Base-by-base conservation (phyloP, 176 grass and related monocot species). In the Oryza meridionalis region DNA sequence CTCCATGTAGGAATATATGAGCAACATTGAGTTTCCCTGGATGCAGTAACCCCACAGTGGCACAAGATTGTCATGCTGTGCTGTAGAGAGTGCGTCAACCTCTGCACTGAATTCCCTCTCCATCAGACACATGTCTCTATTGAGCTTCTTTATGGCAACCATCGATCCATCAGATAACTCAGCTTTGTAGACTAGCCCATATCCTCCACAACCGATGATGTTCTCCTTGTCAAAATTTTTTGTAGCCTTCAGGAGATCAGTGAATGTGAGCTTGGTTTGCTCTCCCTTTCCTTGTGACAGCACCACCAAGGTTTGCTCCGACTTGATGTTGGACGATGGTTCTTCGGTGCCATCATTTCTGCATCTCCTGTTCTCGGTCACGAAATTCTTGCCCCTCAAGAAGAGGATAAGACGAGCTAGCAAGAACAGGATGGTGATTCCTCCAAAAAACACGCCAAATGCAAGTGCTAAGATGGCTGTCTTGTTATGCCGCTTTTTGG, bases 1-100 rank as follows among this genome's bases (percentile, higher is more conserved):
- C 64, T 94, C 90, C 94, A 97, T 97, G 63, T 85, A 97, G 15
- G 94, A 90, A 84, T 88, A 95, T 83, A 95, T 76, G 49, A 95
- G 77, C 49, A 92, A 62, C 25, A 83, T 90, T 75, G 86, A 82
- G 63, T 88, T 49, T 65, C 71, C 90, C 44, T 90, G 77, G 15
- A 90, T 92, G 70, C 88, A 90, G 76, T 92, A 95, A 64, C 90
- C 93, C 86, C 84, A 89, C 21, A 95, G 76, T 29, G 93, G 82
- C 29, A 92, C 90, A 24, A 95, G 90, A 86, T 95, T 84, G 3
- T 88, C 88, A 53, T 95, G 85, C 11, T 92, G 82, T 0, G 93
- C 90, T 73, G 65, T 82, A 12, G 85, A 92, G 55, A 95, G 82
- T 10, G 79, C 85, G 27, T 86, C 82, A 27, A 95, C 82, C 43